Evolutionary conservation across 2,329 filamentous ascomycete species (phyloP).

Genomic region (Nemania serpens): DNA sequence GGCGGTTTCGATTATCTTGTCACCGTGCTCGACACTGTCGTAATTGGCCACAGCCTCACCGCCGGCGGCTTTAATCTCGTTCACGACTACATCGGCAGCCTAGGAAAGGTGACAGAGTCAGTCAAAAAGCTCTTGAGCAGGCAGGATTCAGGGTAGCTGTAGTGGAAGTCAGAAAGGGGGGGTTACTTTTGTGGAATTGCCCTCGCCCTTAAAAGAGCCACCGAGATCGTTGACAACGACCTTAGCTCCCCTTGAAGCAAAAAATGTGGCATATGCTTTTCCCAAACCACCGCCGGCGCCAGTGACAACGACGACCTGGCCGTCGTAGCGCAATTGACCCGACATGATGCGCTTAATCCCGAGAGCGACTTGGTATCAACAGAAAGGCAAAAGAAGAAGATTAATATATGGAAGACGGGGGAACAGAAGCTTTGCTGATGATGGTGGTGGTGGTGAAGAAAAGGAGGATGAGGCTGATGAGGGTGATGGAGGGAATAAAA

Average conservation of each 20-base stretch:
- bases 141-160: background rate
- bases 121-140: slow-evolving; percentile 15
- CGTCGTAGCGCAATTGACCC: slow-evolving; percentile 71
- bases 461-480: background rate
- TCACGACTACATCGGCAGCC: slow-evolving; percentile 82
- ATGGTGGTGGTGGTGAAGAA: no score
- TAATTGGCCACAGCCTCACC: slow-evolving; percentile 98
- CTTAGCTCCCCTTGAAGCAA: slow-evolving; percentile 87
- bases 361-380: slow-evolving; percentile 10
- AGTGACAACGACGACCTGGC: slow-evolving; percentile 87
- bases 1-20: slow-evolving; percentile 90
- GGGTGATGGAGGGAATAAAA: slow-evolving; percentile 4
- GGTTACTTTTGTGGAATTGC: slow-evolving; percentile 78
- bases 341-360: slow-evolving; percentile 37
- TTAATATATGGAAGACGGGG: background rate
- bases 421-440: no score
- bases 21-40: slow-evolving; percentile 90
- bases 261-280: slow-evolving; percentile 85
- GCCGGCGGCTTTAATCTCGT: slow-evolving; percentile 83
- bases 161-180: background rate
- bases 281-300: slow-evolving; percentile 83
- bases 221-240: slow-evolving; percentile 97
- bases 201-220: slow-evolving; percentile 91
- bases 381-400: slow-evolving; percentile 5
- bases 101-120: slow-evolving; percentile 44